Conservation (phyloP, 2,329 filamentous ascomycete species). For the Sarocladium kiliense region DNA sequence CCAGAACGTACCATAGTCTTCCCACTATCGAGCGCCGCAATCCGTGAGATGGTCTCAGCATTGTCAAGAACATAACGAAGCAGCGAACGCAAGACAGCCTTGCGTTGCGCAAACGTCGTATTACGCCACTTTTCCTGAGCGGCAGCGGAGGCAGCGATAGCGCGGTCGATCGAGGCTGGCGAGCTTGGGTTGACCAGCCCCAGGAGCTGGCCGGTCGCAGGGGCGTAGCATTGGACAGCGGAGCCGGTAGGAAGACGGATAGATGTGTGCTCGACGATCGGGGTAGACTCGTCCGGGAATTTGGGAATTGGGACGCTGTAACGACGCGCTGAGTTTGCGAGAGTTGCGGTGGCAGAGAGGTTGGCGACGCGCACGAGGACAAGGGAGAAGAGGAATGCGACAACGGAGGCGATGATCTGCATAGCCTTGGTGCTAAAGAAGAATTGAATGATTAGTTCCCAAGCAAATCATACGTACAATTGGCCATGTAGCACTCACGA, state of each 20-base stretch:
- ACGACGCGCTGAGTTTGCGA: constrained; percentile 34
- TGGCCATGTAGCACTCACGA: too few species aligned
- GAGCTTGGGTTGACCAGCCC: constrained; percentile 75
- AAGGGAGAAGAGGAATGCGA: constrained; percentile 25
- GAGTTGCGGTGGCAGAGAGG: constrained; percentile 14
- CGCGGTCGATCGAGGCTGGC: constrained; percentile 70
- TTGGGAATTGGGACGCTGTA: constrained; percentile 62
- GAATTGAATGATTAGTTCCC: background rate
- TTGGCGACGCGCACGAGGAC: constrained; percentile 23
- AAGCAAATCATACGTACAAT: too few species aligned
- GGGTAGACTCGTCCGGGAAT: constrained; percentile 46
- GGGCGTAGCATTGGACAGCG: constrained; percentile 79
- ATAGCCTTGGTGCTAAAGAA: constrained; percentile 19
- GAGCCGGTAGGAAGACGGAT: constrained; percentile 59
- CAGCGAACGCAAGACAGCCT: constrained; percentile 74
- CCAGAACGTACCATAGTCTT: constrained; percentile 67
- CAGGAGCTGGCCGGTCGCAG: constrained; percentile 81
- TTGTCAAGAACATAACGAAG: constrained; percentile 81
- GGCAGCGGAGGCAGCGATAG: constrained; percentile 64
- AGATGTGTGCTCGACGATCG: constrained; percentile 51
- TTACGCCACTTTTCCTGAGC: constrained; percentile 75
- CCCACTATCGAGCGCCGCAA: constrained; percentile 86
- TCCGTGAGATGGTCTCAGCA: constrained; percentile 78
- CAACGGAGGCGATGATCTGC: constrained; percentile 22
- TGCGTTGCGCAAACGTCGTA: constrained; percentile 73